These are phyloP conservation scores for Coemansia sp. DNA, from an alignment of 192 early-diverging fungal species.

Conservation along the genomic window DNA sequence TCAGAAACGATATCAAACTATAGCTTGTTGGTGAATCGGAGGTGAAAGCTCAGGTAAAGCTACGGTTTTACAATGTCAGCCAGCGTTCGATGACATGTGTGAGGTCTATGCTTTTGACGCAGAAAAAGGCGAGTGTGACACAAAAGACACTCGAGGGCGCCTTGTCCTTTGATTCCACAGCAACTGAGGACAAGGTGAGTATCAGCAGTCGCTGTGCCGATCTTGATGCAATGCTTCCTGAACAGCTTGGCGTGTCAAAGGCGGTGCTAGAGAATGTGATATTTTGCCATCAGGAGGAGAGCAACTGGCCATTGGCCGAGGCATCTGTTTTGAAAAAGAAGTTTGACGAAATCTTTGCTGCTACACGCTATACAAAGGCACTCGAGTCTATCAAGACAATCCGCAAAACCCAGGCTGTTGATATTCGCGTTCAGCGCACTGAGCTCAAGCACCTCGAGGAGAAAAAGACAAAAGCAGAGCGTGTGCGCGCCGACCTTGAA, in stretches of 20 bases:
- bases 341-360: constrained; percentile 98
- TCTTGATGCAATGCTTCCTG: constrained; percentile 79
- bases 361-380: constrained; percentile 90
- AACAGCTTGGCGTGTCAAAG: constrained; percentile 84
- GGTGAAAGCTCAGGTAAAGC: constrained; percentile 89
- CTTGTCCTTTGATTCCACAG: constrained; percentile 59
- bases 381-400: constrained; percentile 78
- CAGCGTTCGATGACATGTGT: constrained; percentile 71
- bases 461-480: constrained; percentile 72
- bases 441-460: constrained; percentile 66
- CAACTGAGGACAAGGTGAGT: constrained; percentile 64
- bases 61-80: constrained; percentile 79
- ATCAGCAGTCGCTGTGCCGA: constrained; percentile 83
- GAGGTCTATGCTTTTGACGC: constrained; percentile 75
- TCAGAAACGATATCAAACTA: too few relatives aligned
- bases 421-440: constrained; percentile 63
- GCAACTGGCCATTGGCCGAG: constrained; percentile 95
- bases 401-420: constrained; percentile 65
- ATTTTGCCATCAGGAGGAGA: constrained; percentile 99
- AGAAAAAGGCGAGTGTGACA: constrained; percentile 58
- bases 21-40: constrained; percentile 70
- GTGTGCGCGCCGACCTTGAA: constrained; percentile 52
- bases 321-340: constrained; percentile 85
- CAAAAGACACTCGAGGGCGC: constrained; percentile 82
- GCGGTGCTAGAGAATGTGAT: constrained; percentile 97